These are phyloP conservation scores for Amanita rubescens DNA, from an alignment of 768 basidiomycete species.

Conservation along the genomic window DNA sequence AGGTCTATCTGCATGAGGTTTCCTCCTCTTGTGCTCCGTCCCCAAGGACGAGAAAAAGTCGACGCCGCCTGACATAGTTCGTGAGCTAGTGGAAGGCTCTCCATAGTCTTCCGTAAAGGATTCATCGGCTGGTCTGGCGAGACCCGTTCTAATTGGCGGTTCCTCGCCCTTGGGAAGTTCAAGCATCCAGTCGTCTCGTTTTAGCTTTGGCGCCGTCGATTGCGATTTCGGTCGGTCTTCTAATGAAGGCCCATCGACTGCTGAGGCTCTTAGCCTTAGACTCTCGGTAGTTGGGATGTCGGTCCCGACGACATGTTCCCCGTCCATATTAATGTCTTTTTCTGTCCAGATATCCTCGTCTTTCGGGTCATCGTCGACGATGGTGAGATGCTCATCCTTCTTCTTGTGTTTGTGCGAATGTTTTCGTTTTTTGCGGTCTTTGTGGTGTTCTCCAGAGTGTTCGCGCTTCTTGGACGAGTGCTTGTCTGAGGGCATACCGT, in stretches of 20 bases:
- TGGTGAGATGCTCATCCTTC: conserved; percentile 32
- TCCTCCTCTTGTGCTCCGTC: conserved; percentile 62
- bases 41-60: conserved; percentile 93
- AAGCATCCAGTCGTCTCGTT: conserved; percentile 91
- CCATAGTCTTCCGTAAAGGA: conserved; percentile 62
- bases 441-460: conserved; percentile 39
- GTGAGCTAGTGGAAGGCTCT: conserved; percentile 35
- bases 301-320: conserved; percentile 64
- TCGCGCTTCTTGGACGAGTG: conserved; percentile 39
- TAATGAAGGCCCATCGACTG: conserved; percentile 31
- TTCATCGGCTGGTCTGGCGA: conserved; percentile 30
- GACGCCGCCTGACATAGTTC: conserved; percentile 48
- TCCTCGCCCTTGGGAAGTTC: conserved; percentile 28
- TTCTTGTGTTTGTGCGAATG: conserved; percentile 23
- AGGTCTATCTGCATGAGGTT: conserved; percentile 47
- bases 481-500: conserved; percentile 29
- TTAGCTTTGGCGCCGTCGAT: conserved; percentile 40
- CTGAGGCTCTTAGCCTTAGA: conserved; percentile 60
- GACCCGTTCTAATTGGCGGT: too few species aligned
- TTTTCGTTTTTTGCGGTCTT: conserved; percentile 29
- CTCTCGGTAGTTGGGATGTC: conserved; percentile 72
- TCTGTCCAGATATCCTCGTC: conserved; percentile 82
- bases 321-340: conserved; percentile 76
- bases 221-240: conserved; percentile 32
- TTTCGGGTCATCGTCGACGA: conserved; percentile 67